Conservation (phyloP, 345 rosid genomes). For the Carallia brachiata region DNA sequence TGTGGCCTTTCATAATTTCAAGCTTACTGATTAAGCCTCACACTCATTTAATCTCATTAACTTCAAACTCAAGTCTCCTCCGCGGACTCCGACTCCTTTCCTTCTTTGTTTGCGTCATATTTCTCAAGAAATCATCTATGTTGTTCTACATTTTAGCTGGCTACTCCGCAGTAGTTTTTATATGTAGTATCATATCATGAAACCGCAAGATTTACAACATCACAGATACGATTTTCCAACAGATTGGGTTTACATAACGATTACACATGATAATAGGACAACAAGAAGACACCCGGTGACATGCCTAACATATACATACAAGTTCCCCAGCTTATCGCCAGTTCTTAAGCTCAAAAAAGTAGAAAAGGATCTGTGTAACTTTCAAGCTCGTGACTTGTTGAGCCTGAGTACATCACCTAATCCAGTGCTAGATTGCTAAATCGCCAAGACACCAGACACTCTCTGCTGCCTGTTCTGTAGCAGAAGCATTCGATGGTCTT, state of each 20-base stretch:
- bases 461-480: not conserved
- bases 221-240: not conserved
- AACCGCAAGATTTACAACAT: no score
- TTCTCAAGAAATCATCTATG: no score
- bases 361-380: not conserved
- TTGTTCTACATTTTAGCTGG: no score
- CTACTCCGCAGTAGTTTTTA: no score
- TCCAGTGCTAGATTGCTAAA: slow-evolving; percentile 10
- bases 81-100: no score
- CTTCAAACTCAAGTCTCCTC: no score
- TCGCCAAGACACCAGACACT: not conserved
- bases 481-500: slow-evolving; percentile 10
- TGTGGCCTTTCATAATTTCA: no score
- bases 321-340: not conserved
- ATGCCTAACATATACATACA: not conserved
- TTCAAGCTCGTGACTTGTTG: not conserved
- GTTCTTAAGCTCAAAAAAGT: slow-evolving; percentile 2
- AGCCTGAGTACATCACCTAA: not conserved
- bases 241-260: not conserved
- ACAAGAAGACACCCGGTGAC: not conserved
- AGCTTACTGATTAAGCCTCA: no score
- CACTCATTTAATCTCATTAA: no score
- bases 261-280: not conserved
- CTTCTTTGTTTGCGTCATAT: no score
- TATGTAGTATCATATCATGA: no score